Percentiles rank a stretch among this genome's conserved stretches.
These are phyloP conservation scores for Drechslerella dactyloides DNA, from an alignment of 2,329 filamentous ascomycete species.

Conservation along the genomic window DNA sequence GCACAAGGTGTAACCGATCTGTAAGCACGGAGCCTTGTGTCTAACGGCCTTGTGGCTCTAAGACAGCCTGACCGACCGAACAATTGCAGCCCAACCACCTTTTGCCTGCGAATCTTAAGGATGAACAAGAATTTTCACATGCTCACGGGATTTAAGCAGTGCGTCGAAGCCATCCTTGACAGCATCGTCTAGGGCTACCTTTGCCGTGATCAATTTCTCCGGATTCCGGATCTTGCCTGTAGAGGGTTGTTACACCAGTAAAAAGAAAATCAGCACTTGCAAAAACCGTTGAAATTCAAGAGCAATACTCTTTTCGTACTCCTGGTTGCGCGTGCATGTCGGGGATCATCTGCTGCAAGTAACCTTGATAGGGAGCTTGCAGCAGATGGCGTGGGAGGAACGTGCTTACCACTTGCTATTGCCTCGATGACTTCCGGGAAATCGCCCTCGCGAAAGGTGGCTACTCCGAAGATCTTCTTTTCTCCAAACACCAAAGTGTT, in stretches of 20 bases:
- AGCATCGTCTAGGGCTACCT: slow-evolving; percentile 27
- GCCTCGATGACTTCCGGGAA: slow-evolving; percentile 48
- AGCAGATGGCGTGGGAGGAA: slow-evolving; percentile 19
- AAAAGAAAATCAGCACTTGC: slow-evolving; percentile 9
- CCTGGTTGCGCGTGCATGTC: neutral
- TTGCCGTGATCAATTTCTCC: slow-evolving; percentile 45
- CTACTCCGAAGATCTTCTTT: slow-evolving; percentile 44
- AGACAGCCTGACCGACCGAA: neutral
- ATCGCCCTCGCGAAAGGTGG: slow-evolving; percentile 36
- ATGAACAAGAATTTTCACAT: slow-evolving; percentile 49
- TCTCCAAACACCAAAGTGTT: slow-evolving; percentile 42
- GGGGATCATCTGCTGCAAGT: slow-evolving; percentile 21
- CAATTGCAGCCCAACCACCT: neutral
- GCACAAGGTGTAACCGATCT: slow-evolving; percentile 2
- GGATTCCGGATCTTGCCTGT: slow-evolving; percentile 45
- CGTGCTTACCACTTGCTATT: slow-evolving; percentile 39
- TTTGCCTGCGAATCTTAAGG: slow-evolving; percentile 29
- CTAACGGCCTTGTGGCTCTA: slow-evolving; percentile 2
- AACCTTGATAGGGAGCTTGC: slow-evolving; percentile 29
- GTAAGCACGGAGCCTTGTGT: slow-evolving; percentile 24
- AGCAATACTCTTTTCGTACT: neutral
- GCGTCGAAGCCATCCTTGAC: slow-evolving; percentile 40
- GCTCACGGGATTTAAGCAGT: slow-evolving; percentile 38
- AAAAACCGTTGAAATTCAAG: neutral
- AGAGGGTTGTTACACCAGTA: slow-evolving; percentile 5